These are phyloP conservation scores for Colletotrichum eleusines DNA, from an alignment of 2,329 filamentous ascomycete species.

Conservation along the genomic window DNA sequence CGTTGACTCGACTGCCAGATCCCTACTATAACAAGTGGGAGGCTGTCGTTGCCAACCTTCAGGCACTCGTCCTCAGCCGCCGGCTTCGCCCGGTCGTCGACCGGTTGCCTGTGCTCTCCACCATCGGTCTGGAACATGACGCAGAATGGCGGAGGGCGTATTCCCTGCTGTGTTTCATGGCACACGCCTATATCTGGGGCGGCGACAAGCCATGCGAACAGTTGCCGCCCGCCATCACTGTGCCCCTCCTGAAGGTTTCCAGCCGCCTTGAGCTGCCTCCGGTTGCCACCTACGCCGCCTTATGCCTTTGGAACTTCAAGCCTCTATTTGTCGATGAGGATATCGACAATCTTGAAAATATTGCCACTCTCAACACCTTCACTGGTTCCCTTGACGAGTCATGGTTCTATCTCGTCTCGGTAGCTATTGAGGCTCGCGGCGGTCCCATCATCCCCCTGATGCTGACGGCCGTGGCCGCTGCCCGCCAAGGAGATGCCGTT, in stretches of 20 bases:
- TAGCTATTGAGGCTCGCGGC: constrained; percentile 93
- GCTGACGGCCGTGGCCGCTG: constrained; percentile 87
- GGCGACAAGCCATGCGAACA: constrained; percentile 84
- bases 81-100: constrained; percentile 85
- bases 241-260: constrained; percentile 84
- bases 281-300: constrained; percentile 91
- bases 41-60: constrained; percentile 84
- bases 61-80: constrained; percentile 86
- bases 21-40: constrained; percentile 98
- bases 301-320: constrained; percentile 97
- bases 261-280: constrained; percentile 85
- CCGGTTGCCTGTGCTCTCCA: constrained; percentile 84
- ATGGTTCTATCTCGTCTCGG: constrained; percentile 97
- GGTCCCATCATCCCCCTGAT: constrained; percentile 89
- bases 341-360: constrained; percentile 86
- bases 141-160: constrained; percentile 96
- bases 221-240: constrained; percentile 84
- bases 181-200: constrained; percentile 97
- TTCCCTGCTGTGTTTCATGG: constrained; percentile 88
- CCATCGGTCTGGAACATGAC: constrained; percentile 82
- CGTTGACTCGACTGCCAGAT: constrained; percentile 84
- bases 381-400: constrained; percentile 96
- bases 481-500: constrained; percentile 74
- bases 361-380: constrained; percentile 89
- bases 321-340: constrained; percentile 87